A percentile compares a stretch with the other conserved stretches of the same genome.
phyloP scores from a whole-genome alignment of 2,329 filamentous ascomycete genomes.

The Phyllosticta capitalensis region DNA sequence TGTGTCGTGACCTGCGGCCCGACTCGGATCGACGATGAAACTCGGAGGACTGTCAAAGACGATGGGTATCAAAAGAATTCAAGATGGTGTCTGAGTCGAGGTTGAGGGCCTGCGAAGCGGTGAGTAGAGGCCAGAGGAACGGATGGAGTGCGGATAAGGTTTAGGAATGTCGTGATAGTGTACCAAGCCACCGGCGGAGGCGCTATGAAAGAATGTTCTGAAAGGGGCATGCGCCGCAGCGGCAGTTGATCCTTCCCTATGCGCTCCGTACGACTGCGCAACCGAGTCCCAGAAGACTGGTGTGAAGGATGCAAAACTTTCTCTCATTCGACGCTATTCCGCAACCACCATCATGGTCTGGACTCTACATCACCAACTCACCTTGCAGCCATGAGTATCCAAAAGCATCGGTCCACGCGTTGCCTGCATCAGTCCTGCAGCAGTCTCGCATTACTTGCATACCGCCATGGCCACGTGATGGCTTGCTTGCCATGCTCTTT shows the following conservation, averaged over 20 bases:
- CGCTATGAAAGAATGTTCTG: neutral
- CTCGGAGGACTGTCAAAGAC: neutral
- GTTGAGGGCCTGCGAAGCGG: neutral
- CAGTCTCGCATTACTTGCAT: neutral
- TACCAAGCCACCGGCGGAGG: neutral
- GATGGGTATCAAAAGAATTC: neutral
- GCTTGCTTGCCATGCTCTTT: neutral
- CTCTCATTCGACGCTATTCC: too few species aligned
- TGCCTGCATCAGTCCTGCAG: neutral
- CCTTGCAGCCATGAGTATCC: neutral
- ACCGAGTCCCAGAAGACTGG: neutral
- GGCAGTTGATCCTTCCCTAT: neutral
- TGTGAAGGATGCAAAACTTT: neutral
- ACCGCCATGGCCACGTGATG: neutral
- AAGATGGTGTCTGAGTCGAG: neutral
- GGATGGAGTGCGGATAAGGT: slow-evolving; percentile 9
- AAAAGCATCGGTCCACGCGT: neutral
- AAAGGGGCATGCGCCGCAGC: neutral
- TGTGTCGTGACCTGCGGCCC: neutral
- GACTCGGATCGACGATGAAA: neutral
- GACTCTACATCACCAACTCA: neutral
- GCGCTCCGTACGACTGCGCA: neutral
- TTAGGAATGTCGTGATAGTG: slow-evolving; percentile 5
- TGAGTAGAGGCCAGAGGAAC: neutral
- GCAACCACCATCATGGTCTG: neutral